Evolutionary conservation across 75 land plant genomes (phyloP), one percentile per base, ranked within the genome.

Genomic region (Pinus tabuliformis): DNA sequence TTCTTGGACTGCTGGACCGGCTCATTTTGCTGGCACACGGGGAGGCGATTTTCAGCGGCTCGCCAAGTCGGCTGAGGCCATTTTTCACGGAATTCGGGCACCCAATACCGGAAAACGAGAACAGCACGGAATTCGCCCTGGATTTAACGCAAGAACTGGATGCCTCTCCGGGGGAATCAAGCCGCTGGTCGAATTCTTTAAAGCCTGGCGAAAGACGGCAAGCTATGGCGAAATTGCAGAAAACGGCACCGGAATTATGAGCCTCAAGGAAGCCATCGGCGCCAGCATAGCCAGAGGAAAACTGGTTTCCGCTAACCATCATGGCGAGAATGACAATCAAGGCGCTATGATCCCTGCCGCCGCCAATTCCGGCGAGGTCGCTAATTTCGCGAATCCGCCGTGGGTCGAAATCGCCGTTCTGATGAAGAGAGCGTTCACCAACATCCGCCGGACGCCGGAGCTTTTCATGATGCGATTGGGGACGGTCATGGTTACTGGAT

Each of bases 391-490:
- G 0, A 94, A 94, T 58, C 89, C 96, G 0, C 64, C 63, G 16
- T 91, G 91, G 96, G 78, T 70, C 0, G 98, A 95, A 70, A 81
- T 89, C 63, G 66, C 24, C 3, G 89, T 91, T 3, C 78, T 95
- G 9, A 79, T 83, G 20, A 79, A 66, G 26, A 75, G 98, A 58
- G 87, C 93, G 6, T 33, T 84, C 64, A 78, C 58, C 42, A 95
- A 95, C 87, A 83, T 89, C 22, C 13, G 78, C 37, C 76, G 98
- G 39, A 89, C 84, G 79, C 96, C 93, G 39, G 96, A 87, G 86
- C 82, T 95, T 36, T 95, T 95, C 73, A 79, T 90, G 16, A 86
- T 89, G 73, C 82, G 98, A 0, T 56, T 91, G 30, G 87, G 77
- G 0, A 85, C 89, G 1, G 92, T 93, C 2, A 45, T 95, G 28